These are phyloP conservation scores for Teratosphaeria destructans DNA, from an alignment of 2,329 filamentous ascomycete genomes.

Conservation along the genomic window DNA sequence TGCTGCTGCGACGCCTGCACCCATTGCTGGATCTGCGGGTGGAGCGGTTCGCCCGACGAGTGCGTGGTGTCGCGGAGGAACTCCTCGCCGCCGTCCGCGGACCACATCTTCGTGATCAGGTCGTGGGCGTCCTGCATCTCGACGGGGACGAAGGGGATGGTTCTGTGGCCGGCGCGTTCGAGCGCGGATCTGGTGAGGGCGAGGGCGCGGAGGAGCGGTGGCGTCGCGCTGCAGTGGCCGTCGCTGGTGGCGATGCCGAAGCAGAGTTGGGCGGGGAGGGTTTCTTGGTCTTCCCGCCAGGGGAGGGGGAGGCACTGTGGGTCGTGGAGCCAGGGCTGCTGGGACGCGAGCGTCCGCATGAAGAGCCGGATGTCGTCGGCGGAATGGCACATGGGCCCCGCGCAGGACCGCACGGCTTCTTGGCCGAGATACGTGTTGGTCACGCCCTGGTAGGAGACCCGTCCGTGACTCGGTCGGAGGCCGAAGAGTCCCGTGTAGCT, in stretches of 20 bases:
- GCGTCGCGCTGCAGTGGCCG: background rate
- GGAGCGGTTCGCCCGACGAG: slow-evolving; percentile 6
- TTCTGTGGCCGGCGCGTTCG: slow-evolving; percentile 5
- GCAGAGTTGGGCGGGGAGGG: background rate
- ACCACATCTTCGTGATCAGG: slow-evolving; percentile 7
- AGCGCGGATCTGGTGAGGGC: background rate
- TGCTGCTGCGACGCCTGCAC: slow-evolving; percentile 6
- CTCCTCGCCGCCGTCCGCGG: slow-evolving; percentile 9
- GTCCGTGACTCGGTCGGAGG: background rate
- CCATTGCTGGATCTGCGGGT: background rate
- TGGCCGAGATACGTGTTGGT: background rate
- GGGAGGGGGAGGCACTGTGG: background rate
- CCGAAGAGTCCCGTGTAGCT: background rate
- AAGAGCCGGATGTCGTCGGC: background rate
- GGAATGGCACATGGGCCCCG: background rate
- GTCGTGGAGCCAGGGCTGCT: background rate
- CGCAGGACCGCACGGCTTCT: background rate
- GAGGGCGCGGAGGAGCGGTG: background rate
- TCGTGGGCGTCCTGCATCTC: slow-evolving; percentile 6
- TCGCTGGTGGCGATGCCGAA: background rate
- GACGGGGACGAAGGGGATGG: slow-evolving; percentile 6
- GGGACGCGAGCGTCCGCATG: background rate
- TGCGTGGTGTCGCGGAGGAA: slow-evolving; percentile 6
- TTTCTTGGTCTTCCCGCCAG: background rate
- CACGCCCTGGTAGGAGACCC: background rate